Base-by-base conservation (phyloP, 495 filamentous ascomycete genomes). In the Aspergillus taichungensis region DNA sequence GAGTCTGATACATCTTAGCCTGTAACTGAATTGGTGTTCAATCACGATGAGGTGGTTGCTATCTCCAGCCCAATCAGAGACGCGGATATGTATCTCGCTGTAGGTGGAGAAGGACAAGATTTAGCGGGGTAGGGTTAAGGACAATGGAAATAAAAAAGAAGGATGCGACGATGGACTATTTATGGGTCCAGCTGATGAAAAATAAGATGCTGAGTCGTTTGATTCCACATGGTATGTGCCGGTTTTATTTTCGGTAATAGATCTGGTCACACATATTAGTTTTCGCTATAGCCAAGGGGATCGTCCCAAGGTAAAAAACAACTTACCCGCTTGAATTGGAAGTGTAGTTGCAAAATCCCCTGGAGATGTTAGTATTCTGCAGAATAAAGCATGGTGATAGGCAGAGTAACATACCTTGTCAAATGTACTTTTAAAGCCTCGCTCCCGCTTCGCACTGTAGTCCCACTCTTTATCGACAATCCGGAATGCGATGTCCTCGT, bases 401-500 rank as follows among this genome's bases (percentile, higher is more conserved):
- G 18, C 18, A 24, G 51, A 50, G 33, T 6, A 33, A 68, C 79
- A 54, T 77, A 91, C 88, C 82, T 96, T 97, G 61, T 99, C 92
- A 63, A 97, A 99, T 51, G 84, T 92, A 60, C 89, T 95, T 64
- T 81, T 89, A 60, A 97, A 99, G 0, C 92, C 92, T 33, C 94
- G 78, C 50, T 99, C 92, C 49, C 85, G 76, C 67, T 96, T 96
- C 0, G 92, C 89, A 66, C 86, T 91, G 60, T 94, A 97, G 64
- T 99, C 92, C 92, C 92, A 99, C 68, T 99, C 94, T 51, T 92
- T 89, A 60, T 99, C 92, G 37, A 99, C 94, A 55, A 99, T 96
- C 30, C 92, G 80, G 52, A 99, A 99, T 7, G 90, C 94, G 49
- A 99, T 80, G 60, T 99, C 92, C 55, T 97, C 89, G 57, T 99